A percentile compares a stretch with the other conserved stretches of the same genome.
Evolutionary conservation across 2,329 filamentous ascomycete species (phyloP).

Genomic region (Scedosporium minutisporum): DNA sequence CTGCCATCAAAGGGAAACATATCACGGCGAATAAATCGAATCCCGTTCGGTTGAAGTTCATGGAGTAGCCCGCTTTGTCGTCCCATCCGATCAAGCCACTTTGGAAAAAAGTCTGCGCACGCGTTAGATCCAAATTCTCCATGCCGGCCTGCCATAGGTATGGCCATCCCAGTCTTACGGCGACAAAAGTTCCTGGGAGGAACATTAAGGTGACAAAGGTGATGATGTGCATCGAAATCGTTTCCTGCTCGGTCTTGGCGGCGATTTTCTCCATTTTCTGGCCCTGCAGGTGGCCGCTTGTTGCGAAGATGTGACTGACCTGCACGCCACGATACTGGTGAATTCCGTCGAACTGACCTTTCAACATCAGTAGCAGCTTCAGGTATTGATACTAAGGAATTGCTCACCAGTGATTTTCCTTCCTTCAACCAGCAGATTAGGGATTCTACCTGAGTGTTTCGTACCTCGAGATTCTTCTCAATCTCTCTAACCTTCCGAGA

Average conservation of each 20-base stretch:
- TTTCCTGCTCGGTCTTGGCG: background rate
- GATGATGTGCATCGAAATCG: background rate
- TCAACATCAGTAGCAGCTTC: no score
- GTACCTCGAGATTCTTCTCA: background rate
- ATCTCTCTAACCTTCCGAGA: background rate
- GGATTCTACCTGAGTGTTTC: background rate
- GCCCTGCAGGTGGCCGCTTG: background rate
- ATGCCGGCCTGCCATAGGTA: background rate
- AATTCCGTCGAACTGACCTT: background rate
- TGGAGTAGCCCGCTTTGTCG: background rate
- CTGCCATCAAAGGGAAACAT: background rate
- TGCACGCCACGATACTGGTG: background rate
- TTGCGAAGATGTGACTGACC: background rate
- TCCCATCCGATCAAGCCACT: background rate
- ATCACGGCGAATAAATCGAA: background rate
- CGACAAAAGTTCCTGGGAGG: slow-evolving; percentile 1
- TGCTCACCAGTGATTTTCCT: background rate
- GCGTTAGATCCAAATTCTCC: background rate
- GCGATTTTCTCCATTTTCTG: background rate
- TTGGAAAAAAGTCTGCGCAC: background rate
- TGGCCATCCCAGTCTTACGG: background rate
- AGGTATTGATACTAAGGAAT: background rate
- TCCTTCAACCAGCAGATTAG: background rate
- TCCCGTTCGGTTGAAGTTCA: background rate
- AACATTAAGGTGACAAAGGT: background rate